phyloP scores from a whole-genome alignment of 164 flowering plant genomes.

The Tetrastigma voinierianum region DNA sequence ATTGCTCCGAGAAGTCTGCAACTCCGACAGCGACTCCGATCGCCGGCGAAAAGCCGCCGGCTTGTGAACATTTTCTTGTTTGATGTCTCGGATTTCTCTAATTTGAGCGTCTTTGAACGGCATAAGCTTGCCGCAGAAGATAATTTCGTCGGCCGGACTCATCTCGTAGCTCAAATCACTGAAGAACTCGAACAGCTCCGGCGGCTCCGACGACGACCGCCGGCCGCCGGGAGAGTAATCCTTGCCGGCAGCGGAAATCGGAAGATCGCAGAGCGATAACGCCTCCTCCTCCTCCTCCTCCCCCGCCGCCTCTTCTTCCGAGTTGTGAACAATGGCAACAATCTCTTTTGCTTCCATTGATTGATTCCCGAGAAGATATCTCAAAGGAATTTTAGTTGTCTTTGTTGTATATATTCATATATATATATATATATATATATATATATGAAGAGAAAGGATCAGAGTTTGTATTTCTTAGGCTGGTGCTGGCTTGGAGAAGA shows the following conservation, averaged over 20 bases:
- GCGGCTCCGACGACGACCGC: conserved; percentile 22
- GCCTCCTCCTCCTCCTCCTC: background rate
- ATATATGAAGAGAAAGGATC: too few relatives aligned
- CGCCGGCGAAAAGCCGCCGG: conserved; percentile 7
- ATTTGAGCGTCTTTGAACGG: conserved; percentile 27
- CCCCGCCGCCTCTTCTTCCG: background rate
- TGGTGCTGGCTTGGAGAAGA: too few relatives aligned
- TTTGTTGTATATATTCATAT: too few relatives aligned
- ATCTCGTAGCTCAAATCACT: conserved; percentile 24
- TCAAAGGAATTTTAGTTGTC: too few relatives aligned
- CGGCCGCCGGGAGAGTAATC: background rate
- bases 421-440: too few relatives aligned
- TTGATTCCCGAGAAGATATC: too few relatives aligned
- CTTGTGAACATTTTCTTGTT: background rate
- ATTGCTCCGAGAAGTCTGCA: conserved; percentile 15
- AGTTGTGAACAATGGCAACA: too few relatives aligned
- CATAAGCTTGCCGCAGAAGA: conserved; percentile 52
- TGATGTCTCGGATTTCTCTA: background rate
- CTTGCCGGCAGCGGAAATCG: too few relatives aligned
- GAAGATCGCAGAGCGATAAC: background rate
- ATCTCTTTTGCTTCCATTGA: too few relatives aligned
- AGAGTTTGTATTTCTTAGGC: too few relatives aligned
- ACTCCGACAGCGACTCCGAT: conserved; percentile 39
- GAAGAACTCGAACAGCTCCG: conserved; percentile 54
- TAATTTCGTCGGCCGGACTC: conserved; percentile 59